These are phyloP conservation scores for Terana coerulea DNA, from an alignment of 768 basidiomycete species.

Conservation along the genomic window DNA sequence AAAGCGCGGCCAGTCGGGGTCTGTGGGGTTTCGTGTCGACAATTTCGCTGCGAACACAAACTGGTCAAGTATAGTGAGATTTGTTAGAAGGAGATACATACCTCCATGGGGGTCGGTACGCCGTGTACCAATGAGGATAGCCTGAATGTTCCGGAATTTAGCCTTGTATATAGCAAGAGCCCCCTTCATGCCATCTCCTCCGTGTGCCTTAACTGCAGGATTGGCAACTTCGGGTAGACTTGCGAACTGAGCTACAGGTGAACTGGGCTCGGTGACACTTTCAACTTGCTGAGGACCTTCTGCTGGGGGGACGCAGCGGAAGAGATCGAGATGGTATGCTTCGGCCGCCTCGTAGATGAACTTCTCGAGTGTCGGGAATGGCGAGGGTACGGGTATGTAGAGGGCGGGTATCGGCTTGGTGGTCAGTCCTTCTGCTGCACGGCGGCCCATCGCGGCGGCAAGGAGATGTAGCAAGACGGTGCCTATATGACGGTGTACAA, in stretches of 20 bases:
- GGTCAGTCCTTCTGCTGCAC: constrained; percentile 30
- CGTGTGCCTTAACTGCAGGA: constrained; percentile 35
- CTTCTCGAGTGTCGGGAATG: constrained; percentile 77
- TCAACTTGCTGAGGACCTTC: constrained; percentile 38
- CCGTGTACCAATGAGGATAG: constrained; percentile 87
- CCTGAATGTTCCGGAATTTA: constrained; percentile 61
- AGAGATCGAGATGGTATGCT: constrained; percentile 75
- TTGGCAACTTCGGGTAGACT: constrained; percentile 9
- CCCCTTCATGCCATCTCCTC: constrained; percentile 71
- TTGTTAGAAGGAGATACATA: constrained; percentile 34
- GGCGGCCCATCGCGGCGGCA: constrained; percentile 62
- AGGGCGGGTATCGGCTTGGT: constrained; percentile 57
- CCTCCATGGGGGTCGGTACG: constrained; percentile 92
- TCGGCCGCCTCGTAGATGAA: constrained; percentile 69
- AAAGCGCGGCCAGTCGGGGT: constrained; percentile 85
- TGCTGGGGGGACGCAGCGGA: constrained; percentile 41
- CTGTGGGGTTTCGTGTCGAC: constrained; percentile 73
- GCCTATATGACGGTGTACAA: constrained; percentile 43
- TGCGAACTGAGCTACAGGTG: constrained; percentile 20
- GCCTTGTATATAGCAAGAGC: constrained; percentile 74
- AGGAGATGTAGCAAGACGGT: constrained; percentile 93
- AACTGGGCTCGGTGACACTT: constrained; percentile 39
- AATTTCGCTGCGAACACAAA: constrained; percentile 56
- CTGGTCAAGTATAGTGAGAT: not conserved
- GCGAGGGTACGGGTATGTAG: constrained; percentile 88